phyloP scores from a whole-genome alignment of 2,329 filamentous ascomycete genomes.

The Ceratocystis smalleyi region DNA sequence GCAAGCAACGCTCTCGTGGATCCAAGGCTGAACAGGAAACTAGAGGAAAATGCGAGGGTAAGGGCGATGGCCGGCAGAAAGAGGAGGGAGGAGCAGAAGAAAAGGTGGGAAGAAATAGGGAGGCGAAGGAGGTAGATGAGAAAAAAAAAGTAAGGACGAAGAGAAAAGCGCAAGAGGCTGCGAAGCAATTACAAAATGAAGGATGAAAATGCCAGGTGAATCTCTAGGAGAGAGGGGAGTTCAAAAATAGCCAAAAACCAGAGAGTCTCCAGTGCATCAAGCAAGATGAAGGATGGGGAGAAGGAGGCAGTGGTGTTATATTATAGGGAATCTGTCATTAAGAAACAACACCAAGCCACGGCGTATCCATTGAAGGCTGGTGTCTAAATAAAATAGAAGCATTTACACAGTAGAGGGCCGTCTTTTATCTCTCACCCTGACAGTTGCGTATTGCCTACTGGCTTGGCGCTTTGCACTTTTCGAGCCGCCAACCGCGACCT shows the following conservation, averaged over 20 bases:
- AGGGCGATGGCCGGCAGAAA: background rate
- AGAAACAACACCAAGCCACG: background rate
- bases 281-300: background rate
- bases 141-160: background rate
- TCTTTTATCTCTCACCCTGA: background rate
- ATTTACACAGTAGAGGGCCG: background rate
- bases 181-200: background rate
- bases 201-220: background rate
- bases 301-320: constrained; percentile 1
- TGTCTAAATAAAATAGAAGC: background rate
- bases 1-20: background rate
- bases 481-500: no score
- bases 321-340: background rate
- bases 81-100: background rate
- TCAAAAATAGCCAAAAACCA: background rate
- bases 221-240: background rate
- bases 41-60: background rate
- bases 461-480: background rate
- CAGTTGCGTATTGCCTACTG: background rate
- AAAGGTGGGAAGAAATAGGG: background rate
- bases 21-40: background rate
- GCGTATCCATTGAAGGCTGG: background rate
- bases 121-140: background rate
- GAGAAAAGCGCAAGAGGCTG: background rate
- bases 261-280: background rate